These are phyloP conservation scores for Mortierella sp. DNA, from an alignment of 371 early-diverging fungal genomes.

Conservation along the genomic window DNA sequence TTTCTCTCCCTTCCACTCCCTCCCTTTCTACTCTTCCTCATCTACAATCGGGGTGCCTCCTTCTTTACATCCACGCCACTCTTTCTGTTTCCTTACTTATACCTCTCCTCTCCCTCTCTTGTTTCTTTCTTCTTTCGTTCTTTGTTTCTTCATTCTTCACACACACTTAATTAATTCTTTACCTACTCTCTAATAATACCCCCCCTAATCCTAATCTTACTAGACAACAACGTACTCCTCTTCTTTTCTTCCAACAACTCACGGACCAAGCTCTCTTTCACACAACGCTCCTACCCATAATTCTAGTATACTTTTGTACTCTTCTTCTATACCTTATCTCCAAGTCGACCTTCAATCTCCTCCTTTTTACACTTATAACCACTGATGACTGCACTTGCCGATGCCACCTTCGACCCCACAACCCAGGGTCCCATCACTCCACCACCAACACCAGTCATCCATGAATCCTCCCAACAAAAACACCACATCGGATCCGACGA, in stretches of 20 bases:
- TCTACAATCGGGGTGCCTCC: neutral
- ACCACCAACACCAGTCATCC: slow-evolving; percentile 12
- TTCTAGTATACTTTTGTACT: neutral
- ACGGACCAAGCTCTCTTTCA: neutral
- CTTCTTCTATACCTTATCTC: neutral
- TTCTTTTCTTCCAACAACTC: neutral
- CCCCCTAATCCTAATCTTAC: slow-evolving; percentile 1
- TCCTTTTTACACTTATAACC: neutral
- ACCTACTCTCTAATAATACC: neutral
- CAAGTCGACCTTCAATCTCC: neutral
- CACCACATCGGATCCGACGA: slow-evolving; percentile 8
- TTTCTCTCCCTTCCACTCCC: neutral
- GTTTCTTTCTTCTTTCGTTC: neutral
- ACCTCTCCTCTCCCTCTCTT: neutral
- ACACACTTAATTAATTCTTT: slow-evolving; percentile 3
- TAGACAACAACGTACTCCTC: neutral
- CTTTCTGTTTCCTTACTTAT: slow-evolving; percentile 4
- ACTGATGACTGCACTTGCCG: slow-evolving; percentile 33
- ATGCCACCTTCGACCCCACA: slow-evolving; percentile 33
- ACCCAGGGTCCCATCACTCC: slow-evolving; percentile 34
- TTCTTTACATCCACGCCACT: neutral
- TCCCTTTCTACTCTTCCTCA: neutral
- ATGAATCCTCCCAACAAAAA: slow-evolving; percentile 4
- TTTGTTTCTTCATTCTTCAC: neutral
- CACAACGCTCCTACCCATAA: neutral